phyloP scores from a whole-genome alignment of 179 eudicot species.

The Gypsophila paniculata region DNA sequence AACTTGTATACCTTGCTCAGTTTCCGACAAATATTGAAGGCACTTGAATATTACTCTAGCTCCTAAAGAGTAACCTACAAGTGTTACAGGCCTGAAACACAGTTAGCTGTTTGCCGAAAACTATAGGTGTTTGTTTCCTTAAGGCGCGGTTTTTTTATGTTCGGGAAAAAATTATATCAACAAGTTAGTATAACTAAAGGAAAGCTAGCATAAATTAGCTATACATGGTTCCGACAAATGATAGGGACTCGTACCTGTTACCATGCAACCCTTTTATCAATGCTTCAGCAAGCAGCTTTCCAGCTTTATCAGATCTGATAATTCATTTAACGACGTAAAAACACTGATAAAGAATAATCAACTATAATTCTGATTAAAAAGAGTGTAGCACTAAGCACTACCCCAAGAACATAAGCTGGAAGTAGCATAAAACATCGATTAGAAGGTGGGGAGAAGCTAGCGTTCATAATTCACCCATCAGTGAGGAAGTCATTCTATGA shows the following conservation, averaged over 20 bases:
- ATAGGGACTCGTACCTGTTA: constrained; percentile 47
- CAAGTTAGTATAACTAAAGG: not conserved
- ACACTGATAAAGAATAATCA: not conserved
- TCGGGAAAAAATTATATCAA: too few species aligned
- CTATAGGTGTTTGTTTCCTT: not conserved
- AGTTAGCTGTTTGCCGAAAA: constrained; percentile 18
- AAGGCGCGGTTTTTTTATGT: not conserved
- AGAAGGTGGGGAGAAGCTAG: not conserved
- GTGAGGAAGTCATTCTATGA: not conserved
- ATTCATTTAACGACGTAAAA: constrained; percentile 5
- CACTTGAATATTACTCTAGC: constrained; percentile 92
- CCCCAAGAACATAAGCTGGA: constrained; percentile 1
- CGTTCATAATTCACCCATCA: not conserved
- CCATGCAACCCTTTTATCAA: constrained; percentile 82
- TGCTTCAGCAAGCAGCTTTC: constrained; percentile 91
- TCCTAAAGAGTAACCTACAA: constrained; percentile 91
- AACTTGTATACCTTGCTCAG: constrained; percentile 47
- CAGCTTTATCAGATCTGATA: constrained; percentile 89
- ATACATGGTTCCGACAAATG: constrained; percentile 1
- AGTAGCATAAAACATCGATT: not conserved
- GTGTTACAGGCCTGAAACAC: constrained; percentile 87
- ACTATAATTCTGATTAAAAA: not conserved
- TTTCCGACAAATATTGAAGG: constrained; percentile 64
- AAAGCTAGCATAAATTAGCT: not conserved
- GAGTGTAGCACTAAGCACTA: not conserved